These are phyloP conservation scores for Aspergillus uvarum DNA, from an alignment of 2,329 filamentous ascomycete genomes.

Conservation along the genomic window DNA sequence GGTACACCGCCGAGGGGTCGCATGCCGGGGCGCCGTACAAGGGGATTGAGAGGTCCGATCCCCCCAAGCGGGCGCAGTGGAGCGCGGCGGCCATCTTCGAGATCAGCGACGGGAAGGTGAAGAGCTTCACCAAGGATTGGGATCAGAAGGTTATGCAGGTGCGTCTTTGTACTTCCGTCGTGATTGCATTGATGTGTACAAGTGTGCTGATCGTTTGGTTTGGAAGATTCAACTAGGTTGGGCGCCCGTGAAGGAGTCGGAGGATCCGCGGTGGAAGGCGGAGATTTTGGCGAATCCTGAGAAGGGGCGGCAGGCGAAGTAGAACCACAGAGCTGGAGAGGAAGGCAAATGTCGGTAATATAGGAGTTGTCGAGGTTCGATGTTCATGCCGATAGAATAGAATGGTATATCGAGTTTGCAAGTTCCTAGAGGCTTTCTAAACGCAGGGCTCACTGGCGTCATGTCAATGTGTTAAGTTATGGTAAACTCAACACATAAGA, in stretches of 20 bases:
- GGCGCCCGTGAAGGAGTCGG: conserved; percentile 21
- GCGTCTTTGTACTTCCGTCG: background rate
- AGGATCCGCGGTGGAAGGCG: conserved; percentile 23
- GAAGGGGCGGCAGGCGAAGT: conserved; percentile 13
- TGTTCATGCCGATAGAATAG: too few species aligned
- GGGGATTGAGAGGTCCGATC: conserved; percentile 33
- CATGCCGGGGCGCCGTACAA: conserved; percentile 38
- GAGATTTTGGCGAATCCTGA: conserved; percentile 21
- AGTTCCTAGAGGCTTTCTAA: too few species aligned
- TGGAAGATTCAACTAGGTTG: conserved; percentile 22
- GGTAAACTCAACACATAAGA: too few species aligned
- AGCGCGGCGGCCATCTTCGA: conserved; percentile 42
- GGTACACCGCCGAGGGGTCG: conserved; percentile 40
- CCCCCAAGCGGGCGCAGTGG: conserved; percentile 34
- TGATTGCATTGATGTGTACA: background rate
- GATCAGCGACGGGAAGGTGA: conserved; percentile 36
- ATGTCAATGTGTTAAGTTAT: too few species aligned
- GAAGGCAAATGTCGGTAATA: too few species aligned
- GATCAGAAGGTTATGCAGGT: conserved; percentile 32
- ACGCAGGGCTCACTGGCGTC: too few species aligned
- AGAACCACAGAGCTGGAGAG: background rate
- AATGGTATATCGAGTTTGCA: too few species aligned
- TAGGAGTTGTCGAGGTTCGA: too few species aligned
- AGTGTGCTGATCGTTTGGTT: background rate
- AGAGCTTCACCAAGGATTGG: conserved; percentile 41